Evolutionary conservation across 345 rosid genomes (phyloP), one percentile per base, ranked within the genome.

Genomic region (Citrus sp.): DNA sequence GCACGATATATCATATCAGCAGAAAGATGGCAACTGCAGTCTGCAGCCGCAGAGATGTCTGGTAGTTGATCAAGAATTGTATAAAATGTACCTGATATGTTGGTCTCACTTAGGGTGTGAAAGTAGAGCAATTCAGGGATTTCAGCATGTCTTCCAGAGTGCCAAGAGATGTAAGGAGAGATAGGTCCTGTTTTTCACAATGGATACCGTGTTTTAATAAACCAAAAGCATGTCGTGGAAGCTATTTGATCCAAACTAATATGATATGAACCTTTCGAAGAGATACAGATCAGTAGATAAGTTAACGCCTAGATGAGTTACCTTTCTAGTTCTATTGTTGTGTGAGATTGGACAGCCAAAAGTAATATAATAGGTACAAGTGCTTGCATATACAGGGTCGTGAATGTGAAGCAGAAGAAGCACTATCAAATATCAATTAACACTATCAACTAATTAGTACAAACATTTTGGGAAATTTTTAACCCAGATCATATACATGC

Each of bases 171-270:
- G 89, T 68, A 73, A 19, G 96, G 86, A 81, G 92, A 74, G 82
- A 95, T 90, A 69, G 97, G 94, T 35, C 94, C 96, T 63, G 89
- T 86, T 68, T 68, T n/a, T 72, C 71, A 93, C 98, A 56, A 93
- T 91, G 6, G 97, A 92, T 25, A 93, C 78, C 85, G 90, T 92
- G 94, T 95, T 95, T 42, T 42, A 42, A 10, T 12, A 10, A 42
- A 42, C 8, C 49, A 42, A 42, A 12, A 42, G 16, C 49, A 42
- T 10, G 14, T 0, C 13, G 16, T 42, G 3, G 49, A 42, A 12
- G 49, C 49, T 42, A 42, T 42, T 42, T 42, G 13, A 42, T 42
- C 14, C 49, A 42, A 42, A 42, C 49, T 10, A 12, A 42, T 42
- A 3, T 42, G 49, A 42, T 42, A 42, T 42, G 49, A 42, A 42